Evolutionary conservation across 345 rosid species (phyloP), one percentile per base, ranked within the genome.

Genomic region (Lepidium sativum): DNA sequence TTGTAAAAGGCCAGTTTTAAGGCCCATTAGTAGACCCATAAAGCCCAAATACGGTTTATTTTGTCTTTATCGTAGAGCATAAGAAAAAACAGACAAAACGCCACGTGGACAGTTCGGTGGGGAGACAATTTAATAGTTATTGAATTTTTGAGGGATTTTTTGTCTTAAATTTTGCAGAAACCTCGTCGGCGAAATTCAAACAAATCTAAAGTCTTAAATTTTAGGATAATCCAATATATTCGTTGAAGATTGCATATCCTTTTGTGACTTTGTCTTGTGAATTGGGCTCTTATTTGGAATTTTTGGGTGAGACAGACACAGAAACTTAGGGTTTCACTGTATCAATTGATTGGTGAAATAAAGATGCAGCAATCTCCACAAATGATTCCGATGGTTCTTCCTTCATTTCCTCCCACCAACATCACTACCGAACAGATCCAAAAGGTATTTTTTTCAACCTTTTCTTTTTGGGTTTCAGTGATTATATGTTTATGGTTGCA

Each of bases 341-440:
- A 62, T 45, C 35, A 54, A 37, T 44, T 17, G 49, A 44, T 54
- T 54, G 8, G 47, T 45, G 33, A 40, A n/a, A 32, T 9, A 42
- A 79, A 75, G 79, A 84, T 85, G 96, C 96, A 87, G 87, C 96
- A 86, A 81, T 83, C 83, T 67, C 91, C 79, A 54, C 89, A 81
- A 63, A 91, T 88, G 95, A 76, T 83, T 54, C 87, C 92, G 21
- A 68, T 82, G 65, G 80, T 86, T 88, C 81, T 85, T 86, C 83
- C 90, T 64, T 77, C 96, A 4, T 81, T 77, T 61, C 86, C 95
- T 4, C 83, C 87, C 3, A 60, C 86, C 2, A 89, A 81, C 72
- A 81, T 89, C 78, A 85, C 95, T 45, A 89, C 98, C 44, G 96
- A 92, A 75, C 98, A 92, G 86, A 87, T 92, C 84, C 98, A 92